Base-by-base conservation (phyloP, 371 early-diverging fungal genomes). In the Mucor mucedo region DNA sequence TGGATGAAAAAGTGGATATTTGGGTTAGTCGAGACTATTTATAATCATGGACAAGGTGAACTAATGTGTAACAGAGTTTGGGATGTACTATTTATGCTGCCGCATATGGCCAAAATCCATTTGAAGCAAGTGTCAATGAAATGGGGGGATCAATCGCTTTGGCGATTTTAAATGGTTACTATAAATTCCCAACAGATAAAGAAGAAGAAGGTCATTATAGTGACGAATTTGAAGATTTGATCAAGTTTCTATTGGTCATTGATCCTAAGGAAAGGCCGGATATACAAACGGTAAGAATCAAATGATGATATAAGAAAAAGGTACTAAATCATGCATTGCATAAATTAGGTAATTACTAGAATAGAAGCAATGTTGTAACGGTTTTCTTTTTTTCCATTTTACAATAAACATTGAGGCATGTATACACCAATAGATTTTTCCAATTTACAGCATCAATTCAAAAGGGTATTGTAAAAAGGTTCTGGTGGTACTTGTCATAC, bases 1-100 rank as follows among this genome's bases (percentile, higher is more conserved):
- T 92, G 29, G 84, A 88, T 66, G 89, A 89, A 68, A 85, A 87
- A 55, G 87, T 89, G n/a, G 92, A 92, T 66, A 83, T 92, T 33
- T 92, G 92, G 92, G 48, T 48, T 28, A 48, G 48, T 84, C 89
- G 13, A 41, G 10, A 3, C n/a, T 5, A 40, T 49, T 14, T 14
- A 27, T 6, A 42, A 52, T 14, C 13, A 14, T 14, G 13, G 27
- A 5, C n/a, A n/a, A 44, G 44, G n/a, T n/a, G 21, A 42, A n/a
- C 44, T 14, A 14, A 14, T 11, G 3, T 5, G n/a, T n/a, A 39
- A 29, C 47, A 73, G 73, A 75, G 75, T 58, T 73, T 92, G 13
- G 92, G 92, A 6, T 90, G 91, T 71, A 79, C 87, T 13, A 60
- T 90, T 32, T 92, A 88, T 60, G 89, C 90, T 1, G 83, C 90